Conservation (phyloP, 768 basidiomycete species). For the Lactarius hatsudake region DNA sequence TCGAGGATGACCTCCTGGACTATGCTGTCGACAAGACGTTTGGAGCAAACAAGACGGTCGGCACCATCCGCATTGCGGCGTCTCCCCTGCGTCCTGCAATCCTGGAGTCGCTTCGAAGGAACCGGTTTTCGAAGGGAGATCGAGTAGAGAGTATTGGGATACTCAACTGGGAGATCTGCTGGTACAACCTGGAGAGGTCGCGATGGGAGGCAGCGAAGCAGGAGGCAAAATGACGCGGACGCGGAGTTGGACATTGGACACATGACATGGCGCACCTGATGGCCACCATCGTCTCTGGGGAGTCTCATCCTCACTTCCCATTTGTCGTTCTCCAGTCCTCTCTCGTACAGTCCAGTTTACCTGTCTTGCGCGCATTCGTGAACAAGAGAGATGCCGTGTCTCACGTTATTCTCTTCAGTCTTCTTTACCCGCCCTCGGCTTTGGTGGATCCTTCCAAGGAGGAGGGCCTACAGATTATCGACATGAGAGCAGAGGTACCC, state of each 20-base stretch:
- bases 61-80: conserved; percentile 45
- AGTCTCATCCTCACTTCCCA: conserved; percentile 38
- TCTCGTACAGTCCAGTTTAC: conserved; percentile 52
- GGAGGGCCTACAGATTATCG: conserved; percentile 41
- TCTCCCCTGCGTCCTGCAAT: conserved; percentile 54
- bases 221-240: neutral
- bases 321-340: conserved; percentile 61
- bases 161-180: conserved; percentile 52
- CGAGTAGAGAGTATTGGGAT: conserved; percentile 50
- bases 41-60: conserved; percentile 39
- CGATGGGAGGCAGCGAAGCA: conserved; percentile 40
- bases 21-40: conserved; percentile 62
- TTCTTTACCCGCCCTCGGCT: conserved; percentile 53
- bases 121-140: conserved; percentile 50
- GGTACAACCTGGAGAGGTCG: conserved; percentile 43
- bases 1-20: conserved; percentile 66
- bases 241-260: conserved; percentile 1
- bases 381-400: conserved; percentile 28
- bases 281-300: conserved; percentile 33
- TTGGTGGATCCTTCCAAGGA: conserved; percentile 34
- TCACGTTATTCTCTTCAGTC: conserved; percentile 49
- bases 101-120: conserved; percentile 42
- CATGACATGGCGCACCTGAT: conserved; percentile 37
- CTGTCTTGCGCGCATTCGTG: conserved; percentile 46
- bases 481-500: conserved; percentile 51